Evolutionary conservation across 2,329 filamentous ascomycete genomes (phyloP).

Genomic region (Chaetomium globosum): DNA sequence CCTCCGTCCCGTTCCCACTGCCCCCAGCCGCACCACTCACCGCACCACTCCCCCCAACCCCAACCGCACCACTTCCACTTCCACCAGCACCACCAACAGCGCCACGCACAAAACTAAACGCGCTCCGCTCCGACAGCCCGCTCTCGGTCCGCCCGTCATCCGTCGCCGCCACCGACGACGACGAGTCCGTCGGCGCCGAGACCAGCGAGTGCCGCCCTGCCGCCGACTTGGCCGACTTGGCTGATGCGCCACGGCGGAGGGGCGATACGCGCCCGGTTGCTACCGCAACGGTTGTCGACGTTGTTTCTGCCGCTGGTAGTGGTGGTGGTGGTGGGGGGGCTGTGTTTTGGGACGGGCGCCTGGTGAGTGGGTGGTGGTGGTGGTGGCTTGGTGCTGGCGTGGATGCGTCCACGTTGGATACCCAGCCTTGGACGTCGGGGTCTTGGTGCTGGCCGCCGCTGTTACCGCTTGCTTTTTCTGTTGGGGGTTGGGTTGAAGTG

Average conservation of each 20-base stretch:
- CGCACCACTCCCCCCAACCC: too few species aligned
- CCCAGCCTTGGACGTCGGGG: slow-evolving; percentile 61
- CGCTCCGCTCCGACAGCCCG: slow-evolving; percentile 59
- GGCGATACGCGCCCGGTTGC: slow-evolving; percentile 16
- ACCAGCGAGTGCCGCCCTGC: not conserved
- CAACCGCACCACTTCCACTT: not conserved
- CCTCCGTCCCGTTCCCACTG: slow-evolving; percentile 4
- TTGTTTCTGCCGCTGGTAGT: slow-evolving; percentile 38
- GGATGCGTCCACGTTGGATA: slow-evolving; percentile 55
- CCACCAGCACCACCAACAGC: not conserved
- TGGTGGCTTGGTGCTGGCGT: slow-evolving; percentile 19
- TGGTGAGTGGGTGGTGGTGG: slow-evolving; percentile 23
- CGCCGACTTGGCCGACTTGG: slow-evolving; percentile 14
- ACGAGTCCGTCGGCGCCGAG: not conserved
- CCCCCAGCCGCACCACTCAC: not conserved
- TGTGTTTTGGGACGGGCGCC: not conserved
- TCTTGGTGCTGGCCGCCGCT: slow-evolving; percentile 43
- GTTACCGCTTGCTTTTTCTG: not conserved
- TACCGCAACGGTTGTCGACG: slow-evolving; percentile 46
- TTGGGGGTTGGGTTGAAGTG: slow-evolving; percentile 31
- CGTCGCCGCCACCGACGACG: not conserved
- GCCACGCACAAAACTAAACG: slow-evolving; percentile 41
- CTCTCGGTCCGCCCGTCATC: slow-evolving; percentile 52
- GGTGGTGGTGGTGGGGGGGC: not conserved
- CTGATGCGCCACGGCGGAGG: slow-evolving; percentile 22